Evolutionary conservation across 2,329 filamentous ascomycete species (phyloP), one percentile per base, ranked within the genome.

Genomic region (Fusarium denticulatum): DNA sequence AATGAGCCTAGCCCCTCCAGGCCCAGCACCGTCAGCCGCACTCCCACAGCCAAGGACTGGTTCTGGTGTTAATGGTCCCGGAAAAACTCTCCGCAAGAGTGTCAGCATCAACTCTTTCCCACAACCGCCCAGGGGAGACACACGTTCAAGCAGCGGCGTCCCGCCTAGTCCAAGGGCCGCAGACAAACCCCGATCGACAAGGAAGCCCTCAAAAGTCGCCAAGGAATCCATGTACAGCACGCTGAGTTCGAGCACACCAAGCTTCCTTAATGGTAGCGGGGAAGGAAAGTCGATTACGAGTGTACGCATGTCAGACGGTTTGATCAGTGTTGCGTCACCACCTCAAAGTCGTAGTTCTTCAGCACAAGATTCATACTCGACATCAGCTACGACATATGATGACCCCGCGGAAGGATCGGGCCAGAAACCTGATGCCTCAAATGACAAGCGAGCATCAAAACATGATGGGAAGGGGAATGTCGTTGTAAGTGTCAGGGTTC

Each of bases 31-130:
- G 12, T 85, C 85, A 15, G 86, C 88, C 10, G 85, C 86, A 56
- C 82, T 92, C 16, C 88, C 89, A 10, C 86, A 89, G 22, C 85
- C 89, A 24, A 89, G 88, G 67, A 85, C 88, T 5, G 82, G 86
- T 11, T 86, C 90, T 14, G 85, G 85, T 40, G 83, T 90, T 20
- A 91, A 89, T 70, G 85, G 85, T 37, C 85, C 89, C 10, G 90
- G 90, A 32, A 95, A 92, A 81, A 90, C 91, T 3, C 83, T 98
- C 62, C 91, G 95, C 71, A 97, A 97, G 83, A 93, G 93, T 2
- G 92, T 97, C 78, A 98, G 95, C 86, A 97, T 98, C 79, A 96
- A 95, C 80, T 92, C 94, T 2, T 98, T 98, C 79, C 96, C 96
- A 36, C 93, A 97, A 73, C 96, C 96, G 20, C 96, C 96, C 20